Conservation (phyloP, 2,329 filamentous ascomycete genomes). For the Seiridium cupressi region DNA sequence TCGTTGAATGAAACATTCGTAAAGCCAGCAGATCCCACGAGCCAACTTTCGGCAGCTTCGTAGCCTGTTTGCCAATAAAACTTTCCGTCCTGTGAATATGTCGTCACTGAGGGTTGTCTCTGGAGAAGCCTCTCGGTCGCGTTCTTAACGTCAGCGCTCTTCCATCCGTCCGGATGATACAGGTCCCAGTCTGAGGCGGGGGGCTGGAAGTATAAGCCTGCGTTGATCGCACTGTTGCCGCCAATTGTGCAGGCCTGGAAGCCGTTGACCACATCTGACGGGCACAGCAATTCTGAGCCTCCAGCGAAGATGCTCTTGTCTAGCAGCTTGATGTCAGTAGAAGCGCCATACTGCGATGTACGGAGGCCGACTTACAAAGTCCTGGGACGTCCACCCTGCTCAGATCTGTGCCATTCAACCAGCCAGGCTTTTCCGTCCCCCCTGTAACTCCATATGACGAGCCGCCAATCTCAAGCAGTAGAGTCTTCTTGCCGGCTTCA, state of each 20-base stretch:
- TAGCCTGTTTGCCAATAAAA: constrained; percentile 47
- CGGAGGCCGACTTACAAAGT: constrained; percentile 30
- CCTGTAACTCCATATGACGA: constrained; percentile 47
- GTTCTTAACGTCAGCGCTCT: constrained; percentile 43
- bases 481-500: constrained; percentile 48
- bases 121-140: constrained; percentile 42
- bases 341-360: not conserved
- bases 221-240: constrained; percentile 52
- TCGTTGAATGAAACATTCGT: constrained; percentile 46
- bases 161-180: constrained; percentile 49
- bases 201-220: constrained; percentile 51
- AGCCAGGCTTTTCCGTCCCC: constrained; percentile 43
- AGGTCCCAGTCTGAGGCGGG: constrained; percentile 51
- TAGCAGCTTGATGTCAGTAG: constrained; percentile 15
- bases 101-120: constrained; percentile 40
- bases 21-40: constrained; percentile 47
- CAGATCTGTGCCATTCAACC: constrained; percentile 45
- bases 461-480: constrained; percentile 51
- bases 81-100: constrained; percentile 41
- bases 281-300: constrained; percentile 37
- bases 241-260: constrained; percentile 51
- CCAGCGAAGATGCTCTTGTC: constrained; percentile 48
- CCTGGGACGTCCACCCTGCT: constrained; percentile 53
- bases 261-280: constrained; percentile 34
- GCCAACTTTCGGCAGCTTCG: constrained; percentile 44